These are phyloP conservation scores for Colletotrichum endophyticum DNA, from an alignment of 2,329 filamentous ascomycete species.

Conservation along the genomic window DNA sequence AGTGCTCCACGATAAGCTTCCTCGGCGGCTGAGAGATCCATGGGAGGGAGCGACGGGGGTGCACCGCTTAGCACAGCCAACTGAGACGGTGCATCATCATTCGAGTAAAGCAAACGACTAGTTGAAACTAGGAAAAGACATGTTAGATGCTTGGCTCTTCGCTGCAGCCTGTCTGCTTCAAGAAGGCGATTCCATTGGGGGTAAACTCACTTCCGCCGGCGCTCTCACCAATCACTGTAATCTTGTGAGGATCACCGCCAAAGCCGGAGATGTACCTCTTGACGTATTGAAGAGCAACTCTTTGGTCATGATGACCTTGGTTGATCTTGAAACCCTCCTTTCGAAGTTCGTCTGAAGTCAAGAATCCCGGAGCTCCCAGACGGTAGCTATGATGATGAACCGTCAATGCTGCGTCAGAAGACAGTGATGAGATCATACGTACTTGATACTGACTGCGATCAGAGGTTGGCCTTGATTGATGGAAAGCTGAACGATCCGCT, in stretches of 20 bases:
- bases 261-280: constrained; percentile 35
- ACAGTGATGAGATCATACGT: constrained; percentile 13
- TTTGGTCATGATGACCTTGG: constrained; percentile 45
- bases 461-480: constrained; percentile 46
- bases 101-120: not conserved
- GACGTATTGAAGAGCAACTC: constrained; percentile 36
- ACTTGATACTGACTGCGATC: constrained; percentile 51
- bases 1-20: not conserved
- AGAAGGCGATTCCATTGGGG: not conserved
- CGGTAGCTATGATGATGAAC: constrained; percentile 45
- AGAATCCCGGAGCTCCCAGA: constrained; percentile 45
- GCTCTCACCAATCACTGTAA: constrained; percentile 48
- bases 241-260: constrained; percentile 34
- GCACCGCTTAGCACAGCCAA: not conserved
- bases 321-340: constrained; percentile 48
- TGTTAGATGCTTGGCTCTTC: not conserved
- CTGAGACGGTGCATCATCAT: not conserved
- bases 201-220: constrained; percentile 46
- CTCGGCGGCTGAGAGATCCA: not conserved
- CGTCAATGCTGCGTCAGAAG: not conserved
- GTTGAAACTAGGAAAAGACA: not conserved
- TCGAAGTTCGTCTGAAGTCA: constrained; percentile 52
- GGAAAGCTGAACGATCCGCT: constrained; percentile 48
- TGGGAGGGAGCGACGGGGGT: not conserved
- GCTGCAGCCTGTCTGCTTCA: not conserved